These are phyloP conservation scores for Alternaria brassicae DNA, from an alignment of 2,329 filamentous ascomycete species.

Conservation along the genomic window DNA sequence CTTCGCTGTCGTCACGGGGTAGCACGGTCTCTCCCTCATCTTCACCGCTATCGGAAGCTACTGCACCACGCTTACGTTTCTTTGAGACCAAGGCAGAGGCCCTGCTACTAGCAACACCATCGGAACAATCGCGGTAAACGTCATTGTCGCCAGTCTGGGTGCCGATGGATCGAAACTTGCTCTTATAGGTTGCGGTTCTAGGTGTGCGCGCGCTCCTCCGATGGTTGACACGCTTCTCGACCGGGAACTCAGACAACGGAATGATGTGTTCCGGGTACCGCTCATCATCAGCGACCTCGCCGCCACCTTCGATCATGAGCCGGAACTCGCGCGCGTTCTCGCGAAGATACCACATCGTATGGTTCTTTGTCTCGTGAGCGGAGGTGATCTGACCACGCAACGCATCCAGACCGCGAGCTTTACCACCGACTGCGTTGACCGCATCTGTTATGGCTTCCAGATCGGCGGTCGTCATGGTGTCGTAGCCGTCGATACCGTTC, in stretches of 20 bases:
- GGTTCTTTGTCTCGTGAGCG: conserved; percentile 1
- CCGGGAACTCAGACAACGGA: not conserved
- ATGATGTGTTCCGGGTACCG: conserved; percentile 3
- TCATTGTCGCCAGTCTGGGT: not conserved
- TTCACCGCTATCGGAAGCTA: not conserved
- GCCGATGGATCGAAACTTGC: not conserved
- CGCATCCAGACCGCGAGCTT: not conserved
- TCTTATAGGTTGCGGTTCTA: not conserved
- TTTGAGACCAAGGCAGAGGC: not conserved
- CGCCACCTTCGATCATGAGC: not conserved
- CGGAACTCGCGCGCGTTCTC: not conserved
- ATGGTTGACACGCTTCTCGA: not conserved
- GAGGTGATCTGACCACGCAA: conserved; percentile 7
- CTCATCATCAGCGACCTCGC: not conserved
- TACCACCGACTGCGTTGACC: not conserved
- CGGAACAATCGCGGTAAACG: not conserved
- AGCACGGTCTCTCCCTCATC: not conserved
- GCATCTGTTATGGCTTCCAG: not conserved
- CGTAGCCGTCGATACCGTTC: conserved; percentile 3
- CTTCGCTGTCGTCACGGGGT: not conserved
- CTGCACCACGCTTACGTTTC: not conserved
- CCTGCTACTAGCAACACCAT: not conserved
- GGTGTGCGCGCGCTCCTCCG: not conserved
- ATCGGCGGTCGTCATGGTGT: not conserved
- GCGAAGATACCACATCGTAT: conserved; percentile 9